Evolutionary conservation across 352 stramenopile genomes (phyloP).

Genomic region (Phytophthora sp.): DNA sequence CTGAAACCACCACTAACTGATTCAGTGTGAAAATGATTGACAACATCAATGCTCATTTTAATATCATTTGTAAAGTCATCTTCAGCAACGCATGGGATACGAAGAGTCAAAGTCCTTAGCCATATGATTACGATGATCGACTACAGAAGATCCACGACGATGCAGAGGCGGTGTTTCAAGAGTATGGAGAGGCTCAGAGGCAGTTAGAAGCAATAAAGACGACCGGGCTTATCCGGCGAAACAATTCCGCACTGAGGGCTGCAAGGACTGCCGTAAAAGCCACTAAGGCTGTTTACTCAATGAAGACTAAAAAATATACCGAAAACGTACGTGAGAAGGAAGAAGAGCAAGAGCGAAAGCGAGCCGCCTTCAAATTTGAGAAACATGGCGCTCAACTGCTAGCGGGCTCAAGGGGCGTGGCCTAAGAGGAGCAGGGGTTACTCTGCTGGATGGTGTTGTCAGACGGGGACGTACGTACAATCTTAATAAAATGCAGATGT

Average conservation of each 20-base stretch:
- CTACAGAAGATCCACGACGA: too few relatives aligned
- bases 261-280: conserved; percentile 8
- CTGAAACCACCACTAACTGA: too few relatives aligned
- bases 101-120: too few relatives aligned
- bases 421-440: conserved; percentile 14
- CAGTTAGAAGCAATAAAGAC: background rate
- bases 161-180: too few relatives aligned
- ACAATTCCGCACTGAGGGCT: background rate
- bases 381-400: background rate
- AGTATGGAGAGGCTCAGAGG: background rate
- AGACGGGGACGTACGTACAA: conserved; percentile 11
- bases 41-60: too few relatives aligned
- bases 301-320: background rate
- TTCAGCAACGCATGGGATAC: too few relatives aligned
- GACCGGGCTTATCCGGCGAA: background rate
- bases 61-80: too few relatives aligned
- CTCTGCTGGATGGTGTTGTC: conserved; percentile 12
- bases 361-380: too few relatives aligned
- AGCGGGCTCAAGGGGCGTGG: background rate
- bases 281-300: background rate
- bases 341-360: background rate
- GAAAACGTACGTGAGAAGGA: background rate
- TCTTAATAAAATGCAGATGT: conserved; percentile 17
- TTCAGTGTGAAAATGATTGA: too few relatives aligned
- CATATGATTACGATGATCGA: too few relatives aligned